Evolutionary conservation across 495 filamentous ascomycete genomes (phyloP).

Genomic region (Acidomyces sp.): DNA sequence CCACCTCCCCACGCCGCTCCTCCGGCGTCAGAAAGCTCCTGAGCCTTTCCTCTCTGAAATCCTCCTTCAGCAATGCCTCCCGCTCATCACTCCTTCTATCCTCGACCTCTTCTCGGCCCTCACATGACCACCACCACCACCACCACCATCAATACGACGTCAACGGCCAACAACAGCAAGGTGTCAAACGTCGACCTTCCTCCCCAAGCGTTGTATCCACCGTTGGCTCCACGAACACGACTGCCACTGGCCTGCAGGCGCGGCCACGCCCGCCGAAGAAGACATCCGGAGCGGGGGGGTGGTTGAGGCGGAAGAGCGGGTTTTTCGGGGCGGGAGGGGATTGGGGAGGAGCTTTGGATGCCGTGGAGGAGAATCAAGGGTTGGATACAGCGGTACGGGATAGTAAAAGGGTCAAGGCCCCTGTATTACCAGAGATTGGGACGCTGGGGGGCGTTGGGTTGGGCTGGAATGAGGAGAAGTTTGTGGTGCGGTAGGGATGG

Average conservation of each 20-base stretch:
- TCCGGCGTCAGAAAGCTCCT: slow-evolving; percentile 26
- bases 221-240: slow-evolving; percentile 7
- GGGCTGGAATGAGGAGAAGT: slow-evolving; percentile 16
- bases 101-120: neutral
- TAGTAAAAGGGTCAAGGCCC: slow-evolving; percentile 17
- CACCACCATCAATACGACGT: neutral
- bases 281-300: slow-evolving; percentile 15
- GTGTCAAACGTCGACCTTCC: slow-evolving; percentile 9
- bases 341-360: slow-evolving; percentile 5
- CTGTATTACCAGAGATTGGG: slow-evolving; percentile 25
- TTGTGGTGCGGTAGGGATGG: no score
- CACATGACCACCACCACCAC: neutral
- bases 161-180: neutral
- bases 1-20: slow-evolving; percentile 17
- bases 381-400: slow-evolving; percentile 15
- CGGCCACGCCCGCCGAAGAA: slow-evolving; percentile 4
- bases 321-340: slow-evolving; percentile 16
- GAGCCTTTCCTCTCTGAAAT: slow-evolving; percentile 14
- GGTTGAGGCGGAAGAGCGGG: slow-evolving; percentile 27
- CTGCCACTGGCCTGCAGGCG: slow-evolving; percentile 8
- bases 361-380: slow-evolving; percentile 12
- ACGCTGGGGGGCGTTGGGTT: slow-evolving; percentile 25
- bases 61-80: slow-evolving; percentile 19
- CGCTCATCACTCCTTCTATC: slow-evolving; percentile 10
- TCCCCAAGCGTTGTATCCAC: slow-evolving; percentile 10